These are phyloP conservation scores for Penicillium subrubescens DNA, from an alignment of 495 filamentous ascomycete species.

Conservation along the genomic window DNA sequence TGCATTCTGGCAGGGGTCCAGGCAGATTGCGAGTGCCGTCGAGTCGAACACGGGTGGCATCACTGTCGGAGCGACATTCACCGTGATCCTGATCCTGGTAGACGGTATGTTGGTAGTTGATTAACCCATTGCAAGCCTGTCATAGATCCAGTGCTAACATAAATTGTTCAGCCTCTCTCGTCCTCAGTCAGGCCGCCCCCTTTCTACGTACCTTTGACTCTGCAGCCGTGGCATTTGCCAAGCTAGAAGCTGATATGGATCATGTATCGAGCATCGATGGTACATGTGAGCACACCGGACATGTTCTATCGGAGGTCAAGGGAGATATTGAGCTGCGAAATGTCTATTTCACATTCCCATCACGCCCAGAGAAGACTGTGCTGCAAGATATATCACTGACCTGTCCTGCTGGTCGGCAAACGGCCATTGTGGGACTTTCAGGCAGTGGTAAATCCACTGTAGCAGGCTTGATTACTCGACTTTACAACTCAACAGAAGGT, in stretches of 20 bases:
- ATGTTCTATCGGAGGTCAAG: slow-evolving; percentile 34
- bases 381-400: slow-evolving; percentile 17
- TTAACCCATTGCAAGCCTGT: background rate
- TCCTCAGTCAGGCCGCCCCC: slow-evolving; percentile 63
- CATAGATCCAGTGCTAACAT: background rate
- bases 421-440: slow-evolving; percentile 67
- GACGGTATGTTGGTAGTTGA: slow-evolving; percentile 43
- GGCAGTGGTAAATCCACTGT: slow-evolving; percentile 72
- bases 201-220: slow-evolving; percentile 59
- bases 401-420: slow-evolving; percentile 53
- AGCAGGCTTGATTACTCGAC: slow-evolving; percentile 52
- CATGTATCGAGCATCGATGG: slow-evolving; percentile 52
- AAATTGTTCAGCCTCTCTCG: slow-evolving; percentile 50
- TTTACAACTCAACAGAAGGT: slow-evolving; percentile 46
- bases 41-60: slow-evolving; percentile 29
- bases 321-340: slow-evolving; percentile 50
- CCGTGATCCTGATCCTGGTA: slow-evolving; percentile 64
- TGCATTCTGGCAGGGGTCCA: slow-evolving; percentile 65
- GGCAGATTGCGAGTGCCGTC: slow-evolving; percentile 50
- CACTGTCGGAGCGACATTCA: slow-evolving; percentile 60
- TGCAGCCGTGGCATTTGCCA: slow-evolving; percentile 54
- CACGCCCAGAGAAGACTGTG: slow-evolving; percentile 52
- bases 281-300: slow-evolving; percentile 30
- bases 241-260: slow-evolving; percentile 52
- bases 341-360: slow-evolving; percentile 62